A percentile compares a stretch with the other conserved stretches of the same genome.
Conservation (phyloP, 2,329 filamentous ascomycete species). For the Fusarium decemcellulare region DNA sequence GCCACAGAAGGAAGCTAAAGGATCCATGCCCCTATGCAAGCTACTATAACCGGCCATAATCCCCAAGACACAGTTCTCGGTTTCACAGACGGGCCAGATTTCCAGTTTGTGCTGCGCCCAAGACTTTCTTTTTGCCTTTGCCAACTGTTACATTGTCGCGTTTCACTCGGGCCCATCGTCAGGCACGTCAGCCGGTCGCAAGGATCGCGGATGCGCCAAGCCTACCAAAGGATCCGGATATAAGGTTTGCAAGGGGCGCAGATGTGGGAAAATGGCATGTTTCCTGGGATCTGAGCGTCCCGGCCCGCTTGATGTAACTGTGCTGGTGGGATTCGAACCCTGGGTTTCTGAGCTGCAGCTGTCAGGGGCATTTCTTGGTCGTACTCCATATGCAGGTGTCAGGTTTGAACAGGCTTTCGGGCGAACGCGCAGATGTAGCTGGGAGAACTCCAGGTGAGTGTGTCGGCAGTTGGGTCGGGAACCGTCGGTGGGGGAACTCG, state of each 20-base stretch:
- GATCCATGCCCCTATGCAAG: too few relatives aligned
- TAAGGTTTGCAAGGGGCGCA: background rate
- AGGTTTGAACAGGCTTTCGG: background rate
- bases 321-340: constrained; percentile 8
- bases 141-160: too few relatives aligned
- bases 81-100: too few relatives aligned
- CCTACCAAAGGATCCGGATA: background rate
- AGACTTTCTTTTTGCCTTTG: too few relatives aligned
- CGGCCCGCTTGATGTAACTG: constrained; percentile 12
- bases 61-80: too few relatives aligned
- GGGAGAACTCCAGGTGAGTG: background rate
- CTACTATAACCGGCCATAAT: too few relatives aligned
- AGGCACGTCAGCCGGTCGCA: too few relatives aligned
- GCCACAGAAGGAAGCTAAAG: too few relatives aligned
- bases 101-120: too few relatives aligned
- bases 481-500: too few relatives aligned
- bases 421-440: background rate
- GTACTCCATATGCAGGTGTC: background rate
- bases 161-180: too few relatives aligned
- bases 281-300: background rate
- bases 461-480: constrained; percentile 2
- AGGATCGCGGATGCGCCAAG: background rate
- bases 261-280: constrained; percentile 6
- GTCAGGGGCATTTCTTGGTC: background rate
- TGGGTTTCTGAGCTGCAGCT: constrained; percentile 1